Conservation (phyloP, 495 filamentous ascomycete genomes). For the Xylaria sp. region DNA sequence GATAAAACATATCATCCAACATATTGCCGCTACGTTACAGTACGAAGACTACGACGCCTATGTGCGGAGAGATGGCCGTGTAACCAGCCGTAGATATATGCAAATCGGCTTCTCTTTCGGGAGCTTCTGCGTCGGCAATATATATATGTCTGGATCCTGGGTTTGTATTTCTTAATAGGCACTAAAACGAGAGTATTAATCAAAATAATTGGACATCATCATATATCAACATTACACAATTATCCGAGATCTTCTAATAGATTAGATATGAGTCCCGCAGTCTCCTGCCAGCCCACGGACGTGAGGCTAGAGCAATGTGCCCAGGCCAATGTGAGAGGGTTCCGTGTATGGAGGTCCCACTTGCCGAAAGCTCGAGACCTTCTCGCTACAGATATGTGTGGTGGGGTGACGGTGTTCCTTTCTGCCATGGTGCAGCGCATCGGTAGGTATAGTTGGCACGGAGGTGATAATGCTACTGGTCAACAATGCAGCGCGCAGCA, state of each 20-base stretch:
- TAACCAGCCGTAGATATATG: slow-evolving; percentile 26
- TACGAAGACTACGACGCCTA: slow-evolving; percentile 19
- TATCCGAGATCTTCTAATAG: background rate
- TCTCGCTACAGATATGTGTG: background rate
- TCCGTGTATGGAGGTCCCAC: slow-evolving; percentile 5
- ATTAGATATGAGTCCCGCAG: background rate
- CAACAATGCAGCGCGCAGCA: slow-evolving; percentile 15
- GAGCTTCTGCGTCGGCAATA: background rate
- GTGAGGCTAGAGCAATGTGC: slow-evolving; percentile 16
- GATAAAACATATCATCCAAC: slow-evolving; percentile 4
- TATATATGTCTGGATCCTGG: background rate
- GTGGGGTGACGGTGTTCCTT: slow-evolving; percentile 1
- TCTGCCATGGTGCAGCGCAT: slow-evolving; percentile 9
- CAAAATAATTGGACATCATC: background rate
- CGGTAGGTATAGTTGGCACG: slow-evolving; percentile 11
- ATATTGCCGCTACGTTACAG: background rate
- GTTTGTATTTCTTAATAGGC: slow-evolving; percentile 10
- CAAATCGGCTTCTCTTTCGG: slow-evolving; percentile 23
- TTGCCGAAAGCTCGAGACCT: slow-evolving; percentile 23
- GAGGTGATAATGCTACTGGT: slow-evolving; percentile 8
- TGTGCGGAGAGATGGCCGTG: no score
- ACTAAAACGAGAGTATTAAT: slow-evolving; percentile 8
- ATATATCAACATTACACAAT: background rate
- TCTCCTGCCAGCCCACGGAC: background rate
- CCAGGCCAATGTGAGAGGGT: slow-evolving; percentile 15